Percentiles rank a stretch among this genome's conserved stretches.
Conservation (phyloP, 2,329 filamentous ascomycete species). For the Hypoxylon sp. region DNA sequence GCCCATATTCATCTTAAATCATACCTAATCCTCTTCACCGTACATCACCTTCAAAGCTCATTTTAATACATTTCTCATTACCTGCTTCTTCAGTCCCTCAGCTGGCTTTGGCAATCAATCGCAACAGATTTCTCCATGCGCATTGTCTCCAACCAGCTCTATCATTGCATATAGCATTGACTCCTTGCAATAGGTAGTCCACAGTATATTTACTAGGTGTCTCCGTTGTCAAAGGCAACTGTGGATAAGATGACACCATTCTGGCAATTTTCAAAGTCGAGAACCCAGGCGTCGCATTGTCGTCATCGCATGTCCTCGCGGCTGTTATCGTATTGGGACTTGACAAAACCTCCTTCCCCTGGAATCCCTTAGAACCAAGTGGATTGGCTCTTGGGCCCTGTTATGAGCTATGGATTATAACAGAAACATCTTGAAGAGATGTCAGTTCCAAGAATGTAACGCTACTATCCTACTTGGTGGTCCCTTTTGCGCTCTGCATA, state of each 20-base stretch:
- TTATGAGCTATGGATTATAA: constrained; percentile 33
- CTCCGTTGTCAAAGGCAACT: constrained; percentile 24
- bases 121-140: too few species aligned
- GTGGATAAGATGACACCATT: constrained; percentile 41
- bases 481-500: constrained; percentile 35
- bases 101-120: not conserved
- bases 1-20: constrained; percentile 1
- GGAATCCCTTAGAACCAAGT: constrained; percentile 2
- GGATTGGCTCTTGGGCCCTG: not conserved
- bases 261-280: constrained; percentile 31
- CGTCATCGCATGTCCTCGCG: constrained; percentile 30
- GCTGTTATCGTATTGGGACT: constrained; percentile 19
- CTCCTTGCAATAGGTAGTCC: constrained; percentile 4
- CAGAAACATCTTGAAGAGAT: constrained; percentile 21
- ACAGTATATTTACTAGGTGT: constrained; percentile 19
- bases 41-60: not conserved
- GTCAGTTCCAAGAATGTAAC: constrained; percentile 37
- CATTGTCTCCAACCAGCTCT: too few species aligned
- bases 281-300: constrained; percentile 27
- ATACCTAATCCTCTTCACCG: not conserved
- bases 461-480: constrained; percentile 24
- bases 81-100: not conserved
- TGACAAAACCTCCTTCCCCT: constrained; percentile 17
- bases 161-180: constrained; percentile 13
- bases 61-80: constrained; percentile 3